Evolutionary conservation across 169 alveolate species (phyloP), one percentile per base, ranked within the genome.

Genomic region (Cryptosporidium bovis): DNA sequence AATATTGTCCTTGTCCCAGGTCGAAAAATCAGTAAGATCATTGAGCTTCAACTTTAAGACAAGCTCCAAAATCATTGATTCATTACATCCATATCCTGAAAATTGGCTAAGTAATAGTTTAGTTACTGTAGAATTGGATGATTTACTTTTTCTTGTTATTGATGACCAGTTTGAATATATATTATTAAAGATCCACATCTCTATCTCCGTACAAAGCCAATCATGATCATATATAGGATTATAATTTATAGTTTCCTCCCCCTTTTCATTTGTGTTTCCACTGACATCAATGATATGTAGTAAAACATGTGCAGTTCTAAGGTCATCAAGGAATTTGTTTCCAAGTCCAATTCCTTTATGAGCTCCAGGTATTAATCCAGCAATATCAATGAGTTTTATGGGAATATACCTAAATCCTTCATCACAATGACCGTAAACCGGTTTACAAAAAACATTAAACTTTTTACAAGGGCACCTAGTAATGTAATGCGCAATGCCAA

Each of bases 231-330:
- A 82, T 27, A 92, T 89, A 5, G 95, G 94, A 64, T 93, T 91
- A 65, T 93, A 93, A 20, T 93, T 93, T 24, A 82, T 60, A 1
- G 95, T 93, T 15, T 90, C 68, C 58, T 93, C 95, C 0, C 95
- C 95, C 91, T 91, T 93, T 82, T 93, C 95, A 64, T 93, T 93
- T 3, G 95, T 93, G 7, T 90, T 90, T 18, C 95, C 95, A 16
- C 94, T 91, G 40, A 91, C 67, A 71, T 91, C 94, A 33, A 91
- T 71, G 33, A 91, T 71, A 60, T 91, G 94, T 51, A 91, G 16
- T 44, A 91, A 83, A 40, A 90, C 92, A 69, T 91, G 90, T 0
- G 94, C 94, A 29, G 68, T 90, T 31, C 94, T 82, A 48, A 91
- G 87, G 50, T 91, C 92, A 48, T 91, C 94, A 0, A 91, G 44